Percentiles rank a stretch among this genome's conserved stretches.
Evolutionary conservation across 257 asterid species (phyloP).

Genomic region (Gentiana straminea): DNA sequence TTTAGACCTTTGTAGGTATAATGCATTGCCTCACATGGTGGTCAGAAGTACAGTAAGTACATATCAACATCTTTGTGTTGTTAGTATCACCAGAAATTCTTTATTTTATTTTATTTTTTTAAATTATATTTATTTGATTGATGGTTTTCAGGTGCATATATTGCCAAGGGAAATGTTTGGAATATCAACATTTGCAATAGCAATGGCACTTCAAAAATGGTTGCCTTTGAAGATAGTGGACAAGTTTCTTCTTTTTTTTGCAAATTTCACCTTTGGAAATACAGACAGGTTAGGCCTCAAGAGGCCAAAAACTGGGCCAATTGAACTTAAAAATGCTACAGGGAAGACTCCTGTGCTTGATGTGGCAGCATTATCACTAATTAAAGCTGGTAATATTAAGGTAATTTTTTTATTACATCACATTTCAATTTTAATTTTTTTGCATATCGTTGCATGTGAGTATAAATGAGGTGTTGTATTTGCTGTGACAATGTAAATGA

Average conservation of each 20-base stretch:
- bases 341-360: slow-evolving; percentile 95
- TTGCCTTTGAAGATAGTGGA: slow-evolving; percentile 64
- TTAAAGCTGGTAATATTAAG: slow-evolving; percentile 62
- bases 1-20: slow-evolving; percentile 57
- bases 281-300: slow-evolving; percentile 58
- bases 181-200: slow-evolving; percentile 59
- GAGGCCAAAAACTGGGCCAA: slow-evolving; percentile 85
- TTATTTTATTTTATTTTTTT: no score
- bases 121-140: not conserved
- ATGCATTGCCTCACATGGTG: slow-evolving; percentile 65
- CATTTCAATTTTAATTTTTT: no score
- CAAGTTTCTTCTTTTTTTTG: slow-evolving; percentile 43
- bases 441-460: no score
- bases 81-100: no score
- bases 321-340: slow-evolving; percentile 75
- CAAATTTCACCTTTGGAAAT: slow-evolving; percentile 47
- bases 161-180: slow-evolving; percentile 85
- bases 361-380: slow-evolving; percentile 64
- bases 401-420: slow-evolving; percentile 15
- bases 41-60: slow-evolving; percentile 75
- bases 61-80: not conserved
- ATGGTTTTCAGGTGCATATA: slow-evolving; percentile 50
- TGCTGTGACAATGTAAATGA: no score
- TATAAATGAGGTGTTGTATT: no score
- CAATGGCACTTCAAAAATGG: slow-evolving; percentile 64